Evolutionary conservation across 1,139 yeast species (phyloP).

Genomic region (Blastobotrys indianensis): DNA sequence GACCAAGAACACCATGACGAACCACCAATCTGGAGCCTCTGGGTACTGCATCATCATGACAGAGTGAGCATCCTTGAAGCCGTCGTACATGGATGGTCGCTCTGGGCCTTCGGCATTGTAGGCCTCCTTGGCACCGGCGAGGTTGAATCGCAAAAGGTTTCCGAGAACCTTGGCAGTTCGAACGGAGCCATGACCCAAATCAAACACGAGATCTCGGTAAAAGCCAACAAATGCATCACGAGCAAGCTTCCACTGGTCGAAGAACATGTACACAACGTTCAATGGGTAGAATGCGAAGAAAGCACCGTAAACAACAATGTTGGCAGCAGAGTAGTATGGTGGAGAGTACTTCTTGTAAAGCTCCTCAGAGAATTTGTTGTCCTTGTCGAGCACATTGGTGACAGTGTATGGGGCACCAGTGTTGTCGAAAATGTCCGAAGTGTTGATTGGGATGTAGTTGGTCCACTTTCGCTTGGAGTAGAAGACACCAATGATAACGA

Average conservation of each 20-base stretch:
- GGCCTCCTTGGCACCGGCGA: constrained; percentile 3
- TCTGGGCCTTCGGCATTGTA: background rate
- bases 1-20: constrained; percentile 37
- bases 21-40: constrained; percentile 54
- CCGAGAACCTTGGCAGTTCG: background rate
- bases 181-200: background rate
- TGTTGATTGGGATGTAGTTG: constrained; percentile 48
- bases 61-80: constrained; percentile 13
- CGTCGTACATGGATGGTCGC: constrained; percentile 9
- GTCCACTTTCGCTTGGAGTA: constrained; percentile 49
- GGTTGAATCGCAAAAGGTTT: constrained; percentile 1
- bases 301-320: constrained; percentile 35
- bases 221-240: constrained; percentile 19
- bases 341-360: constrained; percentile 39
- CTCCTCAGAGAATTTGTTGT: constrained; percentile 31
- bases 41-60: constrained; percentile 11
- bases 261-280: constrained; percentile 21
- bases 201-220: constrained; percentile 6
- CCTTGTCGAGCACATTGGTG: constrained; percentile 33
- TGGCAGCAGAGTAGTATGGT: constrained; percentile 42
- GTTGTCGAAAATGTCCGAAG: constrained; percentile 45
- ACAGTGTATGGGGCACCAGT: constrained; percentile 43
- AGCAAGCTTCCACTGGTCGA: constrained; percentile 23
- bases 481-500: constrained; percentile 42
- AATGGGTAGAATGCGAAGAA: constrained; percentile 31